Conservation (phyloP, 2,329 filamentous ascomycete species). For the Chalara sp. region DNA sequence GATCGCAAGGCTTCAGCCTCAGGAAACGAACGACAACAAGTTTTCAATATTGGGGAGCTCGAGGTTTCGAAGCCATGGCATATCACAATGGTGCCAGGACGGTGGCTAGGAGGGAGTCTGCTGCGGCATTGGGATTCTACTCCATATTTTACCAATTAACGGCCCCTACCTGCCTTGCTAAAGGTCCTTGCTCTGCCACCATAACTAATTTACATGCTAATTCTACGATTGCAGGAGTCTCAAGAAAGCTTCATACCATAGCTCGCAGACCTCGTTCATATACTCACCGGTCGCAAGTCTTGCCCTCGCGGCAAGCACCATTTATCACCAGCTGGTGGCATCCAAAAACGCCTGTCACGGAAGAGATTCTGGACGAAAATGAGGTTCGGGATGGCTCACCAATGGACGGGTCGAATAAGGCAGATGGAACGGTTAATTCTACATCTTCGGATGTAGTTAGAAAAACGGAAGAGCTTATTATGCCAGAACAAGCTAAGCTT, state of each 20-base stretch:
- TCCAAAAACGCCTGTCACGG: not conserved
- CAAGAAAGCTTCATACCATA: not conserved
- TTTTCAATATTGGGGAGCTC: not conserved
- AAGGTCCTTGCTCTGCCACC: too few species aligned
- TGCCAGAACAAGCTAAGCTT: not conserved
- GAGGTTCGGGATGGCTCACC: not conserved
- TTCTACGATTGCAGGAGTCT: too few species aligned
- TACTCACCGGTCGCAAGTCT: not conserved
- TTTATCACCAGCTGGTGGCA: not conserved
- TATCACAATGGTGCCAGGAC: constrained; percentile 11
- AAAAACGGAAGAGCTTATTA: not conserved
- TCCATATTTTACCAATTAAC: constrained; percentile 9
- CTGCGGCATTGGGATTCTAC: constrained; percentile 18
- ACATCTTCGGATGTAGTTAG: not conserved
- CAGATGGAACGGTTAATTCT: not conserved
- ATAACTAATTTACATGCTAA: too few species aligned
- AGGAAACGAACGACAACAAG: too few species aligned
- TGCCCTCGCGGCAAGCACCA: not conserved
- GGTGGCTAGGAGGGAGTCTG: constrained; percentile 5
- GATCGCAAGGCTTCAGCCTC: too few species aligned
- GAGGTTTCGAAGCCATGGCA: constrained; percentile 11
- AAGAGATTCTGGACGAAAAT: not conserved
- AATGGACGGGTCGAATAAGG: not conserved
- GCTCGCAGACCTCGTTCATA: not conserved
- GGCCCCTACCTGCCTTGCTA: too few species aligned